A percentile compares a stretch with the other conserved stretches of the same genome.
Conservation (phyloP, 805 yeast genomes). For the Hanseniaspora thailandica region DNA sequence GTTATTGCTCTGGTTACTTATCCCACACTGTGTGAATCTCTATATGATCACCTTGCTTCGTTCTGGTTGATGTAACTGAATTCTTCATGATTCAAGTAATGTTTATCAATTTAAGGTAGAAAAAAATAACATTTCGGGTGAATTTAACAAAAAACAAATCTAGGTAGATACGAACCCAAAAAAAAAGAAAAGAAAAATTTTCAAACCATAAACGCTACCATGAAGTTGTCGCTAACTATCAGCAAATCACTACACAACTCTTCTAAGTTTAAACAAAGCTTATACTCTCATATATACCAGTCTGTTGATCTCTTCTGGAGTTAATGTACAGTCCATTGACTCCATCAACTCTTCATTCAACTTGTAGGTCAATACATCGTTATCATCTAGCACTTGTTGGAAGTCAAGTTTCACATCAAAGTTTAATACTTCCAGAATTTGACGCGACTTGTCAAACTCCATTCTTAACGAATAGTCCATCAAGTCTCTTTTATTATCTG, state of each 20-base stretch:
- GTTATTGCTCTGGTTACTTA: neutral
- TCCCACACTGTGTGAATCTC: neutral
- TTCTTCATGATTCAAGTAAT: neutral
- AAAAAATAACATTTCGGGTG: neutral
- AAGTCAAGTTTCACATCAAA: slow-evolving; percentile 46
- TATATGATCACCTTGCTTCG: neutral
- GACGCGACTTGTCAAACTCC: slow-evolving; percentile 69
- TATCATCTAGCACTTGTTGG: neutral
- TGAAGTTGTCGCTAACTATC: neutral
- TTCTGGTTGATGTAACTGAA: neutral
- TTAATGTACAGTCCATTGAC: slow-evolving; percentile 56
- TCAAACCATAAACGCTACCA: neutral
- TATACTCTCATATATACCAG: slow-evolving; percentile 51
- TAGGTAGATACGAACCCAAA: neutral
- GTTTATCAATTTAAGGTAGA: neutral
- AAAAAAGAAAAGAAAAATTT: slow-evolving; percentile 1
- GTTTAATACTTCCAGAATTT: slow-evolving; percentile 68
- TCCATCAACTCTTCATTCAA: slow-evolving; percentile 33
- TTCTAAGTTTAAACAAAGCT: neutral
- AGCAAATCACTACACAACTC: no score
- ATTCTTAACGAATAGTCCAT: slow-evolving; percentile 54
- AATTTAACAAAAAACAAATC: neutral
- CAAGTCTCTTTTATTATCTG: slow-evolving; percentile 33
- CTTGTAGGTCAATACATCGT: slow-evolving; percentile 15
- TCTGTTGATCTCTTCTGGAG: slow-evolving; percentile 59